Evolutionary conservation across 176 grass and related monocot genomes (phyloP).

Genomic region (Aegilops sharonensis): DNA sequence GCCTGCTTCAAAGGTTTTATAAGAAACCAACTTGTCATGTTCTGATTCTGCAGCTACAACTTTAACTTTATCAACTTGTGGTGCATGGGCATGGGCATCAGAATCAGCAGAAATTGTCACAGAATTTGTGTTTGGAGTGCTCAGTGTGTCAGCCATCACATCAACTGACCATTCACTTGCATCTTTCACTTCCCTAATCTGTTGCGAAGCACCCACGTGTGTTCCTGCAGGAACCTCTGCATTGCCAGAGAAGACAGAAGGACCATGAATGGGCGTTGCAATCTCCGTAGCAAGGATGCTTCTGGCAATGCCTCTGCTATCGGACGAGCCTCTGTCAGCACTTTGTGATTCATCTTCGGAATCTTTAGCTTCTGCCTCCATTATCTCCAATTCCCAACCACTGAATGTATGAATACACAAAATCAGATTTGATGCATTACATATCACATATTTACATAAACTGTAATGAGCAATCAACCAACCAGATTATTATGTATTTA

Average conservation of each 20-base stretch:
- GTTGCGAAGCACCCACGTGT: background rate
- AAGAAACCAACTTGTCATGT: slow-evolving; percentile 31
- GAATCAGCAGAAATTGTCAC: slow-evolving; percentile 13
- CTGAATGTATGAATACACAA: slow-evolving; percentile 44
- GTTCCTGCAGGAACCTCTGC: slow-evolving; percentile 20
- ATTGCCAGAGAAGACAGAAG: slow-evolving; percentile 16
- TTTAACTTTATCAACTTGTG: slow-evolving; percentile 14
- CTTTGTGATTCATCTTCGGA: slow-evolving; percentile 69
- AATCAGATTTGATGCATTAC: background rate
- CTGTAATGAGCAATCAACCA: background rate
- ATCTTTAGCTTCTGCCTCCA: slow-evolving; percentile 73
- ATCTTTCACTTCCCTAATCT: background rate
- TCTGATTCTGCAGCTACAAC: slow-evolving; percentile 13
- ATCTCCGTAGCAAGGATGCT: background rate
- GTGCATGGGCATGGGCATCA: too few relatives aligned
- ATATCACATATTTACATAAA: background rate
- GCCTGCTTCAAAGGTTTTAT: slow-evolving; percentile 30
- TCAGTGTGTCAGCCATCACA: background rate
- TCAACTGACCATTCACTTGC: background rate
- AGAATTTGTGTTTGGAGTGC: background rate
- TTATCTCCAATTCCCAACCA: slow-evolving; percentile 81
- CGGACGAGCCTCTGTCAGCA: slow-evolving; percentile 22
- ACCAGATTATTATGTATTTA: background rate
- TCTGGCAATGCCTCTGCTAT: slow-evolving; percentile 21
- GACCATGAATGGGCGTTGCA: background rate